A percentile compares a stretch with the other conserved stretches of the same genome.
These are phyloP conservation scores for Hamigera avellanea DNA, from an alignment of 495 filamentous ascomycete genomes.

Conservation along the genomic window DNA sequence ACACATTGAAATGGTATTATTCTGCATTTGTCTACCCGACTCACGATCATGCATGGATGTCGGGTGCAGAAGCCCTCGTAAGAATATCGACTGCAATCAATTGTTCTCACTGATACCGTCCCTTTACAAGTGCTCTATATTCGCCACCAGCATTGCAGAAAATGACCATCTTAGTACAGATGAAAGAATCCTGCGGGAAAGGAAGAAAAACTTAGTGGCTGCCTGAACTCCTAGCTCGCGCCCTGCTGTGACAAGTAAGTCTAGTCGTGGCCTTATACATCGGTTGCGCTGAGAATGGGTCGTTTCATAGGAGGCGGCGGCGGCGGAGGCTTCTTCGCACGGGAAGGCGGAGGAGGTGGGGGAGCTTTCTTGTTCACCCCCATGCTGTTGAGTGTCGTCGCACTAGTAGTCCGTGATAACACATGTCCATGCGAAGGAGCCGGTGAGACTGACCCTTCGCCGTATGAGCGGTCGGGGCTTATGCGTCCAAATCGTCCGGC, in stretches of 20 bases:
- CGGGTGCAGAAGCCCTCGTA: no score
- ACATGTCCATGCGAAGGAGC: slow-evolving; percentile 51
- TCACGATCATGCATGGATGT: no score
- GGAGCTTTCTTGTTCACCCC: slow-evolving; percentile 53
- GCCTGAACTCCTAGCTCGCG: slow-evolving; percentile 5
- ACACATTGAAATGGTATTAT: no score
- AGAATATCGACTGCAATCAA: no score
- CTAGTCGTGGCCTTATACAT: slow-evolving; percentile 8
- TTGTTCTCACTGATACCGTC: no score
- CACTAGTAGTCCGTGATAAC: slow-evolving; percentile 43
- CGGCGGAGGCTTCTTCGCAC: slow-evolving; percentile 67
- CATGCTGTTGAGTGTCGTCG: slow-evolving; percentile 31
- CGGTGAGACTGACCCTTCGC: slow-evolving; percentile 47
- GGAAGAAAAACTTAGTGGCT: no score
- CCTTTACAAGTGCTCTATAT: no score
- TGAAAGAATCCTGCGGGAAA: no score
- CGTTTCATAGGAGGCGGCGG: slow-evolving; percentile 41
- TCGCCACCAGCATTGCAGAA: no score
- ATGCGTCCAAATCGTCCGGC: slow-evolving; percentile 39
- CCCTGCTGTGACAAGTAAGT: no score
- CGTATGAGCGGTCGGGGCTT: slow-evolving; percentile 46
- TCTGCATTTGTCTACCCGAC: no score
- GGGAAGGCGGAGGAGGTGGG: slow-evolving; percentile 72
- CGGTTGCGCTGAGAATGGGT: slow-evolving; percentile 21
- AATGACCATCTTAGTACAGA: no score